These are phyloP conservation scores for Neurospora sp. DNA, from an alignment of 495 filamentous ascomycete genomes.

Conservation along the genomic window DNA sequence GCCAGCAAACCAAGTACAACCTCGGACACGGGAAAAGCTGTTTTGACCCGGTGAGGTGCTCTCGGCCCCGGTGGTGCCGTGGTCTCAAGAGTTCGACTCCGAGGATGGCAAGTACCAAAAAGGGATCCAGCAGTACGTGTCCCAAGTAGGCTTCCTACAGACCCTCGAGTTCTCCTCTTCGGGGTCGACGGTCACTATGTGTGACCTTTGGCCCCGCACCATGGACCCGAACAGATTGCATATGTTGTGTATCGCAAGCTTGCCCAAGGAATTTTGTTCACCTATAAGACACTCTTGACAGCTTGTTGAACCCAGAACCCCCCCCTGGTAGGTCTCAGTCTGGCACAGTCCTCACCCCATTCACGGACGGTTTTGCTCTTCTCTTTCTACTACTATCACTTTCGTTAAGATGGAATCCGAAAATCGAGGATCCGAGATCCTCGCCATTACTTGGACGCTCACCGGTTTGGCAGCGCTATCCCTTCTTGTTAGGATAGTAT, in stretches of 20 bases:
- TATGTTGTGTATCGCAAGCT: neutral
- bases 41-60: neutral
- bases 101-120: neutral
- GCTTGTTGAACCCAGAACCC: neutral
- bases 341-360: neutral
- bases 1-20: neutral
- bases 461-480: constrained; percentile 16
- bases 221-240: neutral
- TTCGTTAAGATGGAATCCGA: constrained; percentile 7
- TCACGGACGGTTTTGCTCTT: neutral
- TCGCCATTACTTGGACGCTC: constrained; percentile 18
- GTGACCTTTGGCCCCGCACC: neutral
- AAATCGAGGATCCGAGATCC: constrained; percentile 11
- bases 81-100: neutral
- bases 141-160: neutral
- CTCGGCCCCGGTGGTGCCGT: neutral
- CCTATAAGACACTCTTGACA: neutral
- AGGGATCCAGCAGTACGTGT: neutral
- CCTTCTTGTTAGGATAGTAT: constrained; percentile 20
- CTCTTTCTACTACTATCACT: neutral
- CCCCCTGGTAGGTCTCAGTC: neutral
- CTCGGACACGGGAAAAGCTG: neutral
- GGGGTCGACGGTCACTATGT: neutral
- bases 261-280: neutral
- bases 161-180: neutral